Base-by-base conservation (phyloP, 305 asterid species). In the Solanum hybrid region DNA sequence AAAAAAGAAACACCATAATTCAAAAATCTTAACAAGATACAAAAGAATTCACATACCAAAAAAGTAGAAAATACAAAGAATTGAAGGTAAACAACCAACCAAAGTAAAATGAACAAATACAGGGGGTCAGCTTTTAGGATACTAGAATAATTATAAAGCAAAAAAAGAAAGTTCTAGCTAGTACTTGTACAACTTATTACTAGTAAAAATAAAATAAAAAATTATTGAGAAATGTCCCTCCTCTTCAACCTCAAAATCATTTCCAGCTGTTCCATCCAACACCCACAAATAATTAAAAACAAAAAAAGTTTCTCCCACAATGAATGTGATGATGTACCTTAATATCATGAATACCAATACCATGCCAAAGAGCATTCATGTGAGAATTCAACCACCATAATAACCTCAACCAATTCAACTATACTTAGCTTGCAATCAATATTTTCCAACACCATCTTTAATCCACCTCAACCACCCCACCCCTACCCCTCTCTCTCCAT, bases 11-110 rank as follows among this genome's bases (percentile, higher is more conserved):
- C 37, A 71, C 69, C 32, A 87, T 32, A n/a, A 73, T 26, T 17
- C 32, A 72, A 40, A 40, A 79, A 71, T 36, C 16, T 46, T 20
- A 35, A 91, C 90, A 87, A 93, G 92, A 91, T 90, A 91, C 90
- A 51, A 95, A 95, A 95, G 98, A 95, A 95, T 94, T 86, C 84
- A 92, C 91, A 92, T 93, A 92, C 92, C 93, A 40, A 76, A 86
- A 88, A 66, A 90, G 75, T 85, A 89, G 40, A 90, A 90, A 35
- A 73, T 91, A 87, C 89, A 77, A 76, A 42, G 89, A 77, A 87
- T 87, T 72, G 5, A 72, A 5, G 77, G 12, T 10, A 27, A 88
- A 46, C 51, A 46, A 46, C 60, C 60, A 38, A 75, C 24, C 56
- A 42, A 27, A 29, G 17, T 72, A 87, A 87, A 71, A 87, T 20